A percentile compares a stretch with the other conserved stretches of the same genome.
Evolutionary conservation across 208 protist species (phyloP).

Genomic region (Trypanosoma congolense): DNA sequence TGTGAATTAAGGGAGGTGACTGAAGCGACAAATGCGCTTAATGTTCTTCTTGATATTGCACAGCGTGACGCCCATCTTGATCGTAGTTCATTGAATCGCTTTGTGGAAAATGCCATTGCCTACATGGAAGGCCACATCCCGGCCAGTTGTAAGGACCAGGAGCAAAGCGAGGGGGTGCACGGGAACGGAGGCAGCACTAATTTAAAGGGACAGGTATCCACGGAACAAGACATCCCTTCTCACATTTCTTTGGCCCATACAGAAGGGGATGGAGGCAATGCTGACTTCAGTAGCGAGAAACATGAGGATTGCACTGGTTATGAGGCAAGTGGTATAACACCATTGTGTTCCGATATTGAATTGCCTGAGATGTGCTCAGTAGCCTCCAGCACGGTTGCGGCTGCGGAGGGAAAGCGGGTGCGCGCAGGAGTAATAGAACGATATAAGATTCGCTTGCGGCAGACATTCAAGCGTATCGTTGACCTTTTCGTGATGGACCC

Average conservation of each 20-base stretch:
- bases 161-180: conserved; percentile 12
- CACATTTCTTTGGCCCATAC: not conserved
- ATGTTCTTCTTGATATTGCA: conserved; percentile 72
- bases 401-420: conserved; percentile 25
- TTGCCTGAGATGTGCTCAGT: conserved; percentile 29
- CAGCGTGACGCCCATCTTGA: conserved; percentile 69
- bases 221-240: no score
- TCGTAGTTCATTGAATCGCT: conserved; percentile 48
- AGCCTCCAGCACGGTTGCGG: not conserved
- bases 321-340: conserved; percentile 18
- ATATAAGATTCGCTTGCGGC: conserved; percentile 64
- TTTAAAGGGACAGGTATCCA: not conserved
- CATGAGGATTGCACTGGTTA: conserved; percentile 18
- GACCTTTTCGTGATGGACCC: conserved; percentile 79
- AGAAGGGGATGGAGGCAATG: conserved; percentile 17
- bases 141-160: conserved; percentile 42
- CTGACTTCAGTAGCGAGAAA: conserved; percentile 13
- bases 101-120: conserved; percentile 72
- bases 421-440: conserved; percentile 36
- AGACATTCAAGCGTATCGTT: conserved; percentile 60
- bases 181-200: conserved; percentile 1
- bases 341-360: conserved; percentile 35
- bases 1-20: conserved; percentile 81
- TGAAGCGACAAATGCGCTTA: conserved; percentile 77
- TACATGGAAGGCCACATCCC: conserved; percentile 74